phyloP scores from a whole-genome alignment of 2,329 filamentous ascomycete species.

The Ophiostoma himal-ulmi region DNA sequence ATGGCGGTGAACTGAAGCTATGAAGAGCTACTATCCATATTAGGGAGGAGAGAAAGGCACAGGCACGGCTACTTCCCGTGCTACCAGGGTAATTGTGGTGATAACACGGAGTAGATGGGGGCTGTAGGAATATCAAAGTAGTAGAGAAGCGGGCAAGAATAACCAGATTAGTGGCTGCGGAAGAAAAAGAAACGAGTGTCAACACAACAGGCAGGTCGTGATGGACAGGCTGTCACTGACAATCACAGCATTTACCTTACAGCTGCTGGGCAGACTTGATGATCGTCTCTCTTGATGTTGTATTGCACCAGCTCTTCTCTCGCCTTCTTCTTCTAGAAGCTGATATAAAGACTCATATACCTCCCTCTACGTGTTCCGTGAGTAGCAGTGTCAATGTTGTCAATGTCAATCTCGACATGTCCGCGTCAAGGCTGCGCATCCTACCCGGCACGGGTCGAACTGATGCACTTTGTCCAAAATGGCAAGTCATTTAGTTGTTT shows the following conservation, averaged over 20 bases:
- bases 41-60: constrained; percentile 6
- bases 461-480: neutral
- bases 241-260: neutral
- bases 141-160: neutral
- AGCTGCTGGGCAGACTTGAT: neutral
- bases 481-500: neutral
- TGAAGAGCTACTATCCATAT: neutral
- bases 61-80: neutral
- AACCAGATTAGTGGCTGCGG: neutral
- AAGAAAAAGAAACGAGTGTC: constrained; percentile 3
- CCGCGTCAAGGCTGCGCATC: neutral
- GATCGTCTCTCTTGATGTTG: constrained; percentile 1
- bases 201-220: neutral
- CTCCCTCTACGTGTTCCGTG: neutral
- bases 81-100: neutral
- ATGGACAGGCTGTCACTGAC: neutral
- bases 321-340: constrained; percentile 13
- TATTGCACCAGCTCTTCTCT: neutral
- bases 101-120: constrained; percentile 3
- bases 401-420: neutral
- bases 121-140: neutral
- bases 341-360: constrained; percentile 1
- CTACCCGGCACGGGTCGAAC: neutral
- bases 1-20: constrained; percentile 4
- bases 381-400: neutral